Base-by-base conservation (phyloP, 495 filamentous ascomycete species). In the Neurospora sp. region DNA sequence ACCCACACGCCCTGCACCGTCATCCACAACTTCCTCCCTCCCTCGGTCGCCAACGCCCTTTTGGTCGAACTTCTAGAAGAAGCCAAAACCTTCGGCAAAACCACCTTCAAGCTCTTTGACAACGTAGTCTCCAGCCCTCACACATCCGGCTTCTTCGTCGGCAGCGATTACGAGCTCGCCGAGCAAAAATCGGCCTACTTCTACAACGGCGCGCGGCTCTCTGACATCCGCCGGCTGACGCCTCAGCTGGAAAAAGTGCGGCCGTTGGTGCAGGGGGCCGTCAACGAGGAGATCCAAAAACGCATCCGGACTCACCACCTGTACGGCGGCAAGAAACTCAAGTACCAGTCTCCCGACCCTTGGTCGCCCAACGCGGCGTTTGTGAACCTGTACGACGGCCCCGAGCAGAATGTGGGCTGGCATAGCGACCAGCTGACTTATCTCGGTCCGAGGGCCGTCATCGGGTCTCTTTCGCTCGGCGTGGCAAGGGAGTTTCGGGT, bases 401-500 rank as follows among this genome's bases (percentile, higher is more conserved):
- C 89, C 0, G 80, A 86, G 1, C 89, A 99, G 82, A 91, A 85
- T 69, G 94, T 98, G 0, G 95, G 96, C 22, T 99, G 91, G 81
- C 96, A 99, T 77, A 88, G 91, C 14, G 96, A 99, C 75, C 92
- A 97, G 73, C 83, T 97, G 11, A 98, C 96, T 3, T 99, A 98
- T 81, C 86, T 98, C 5, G 96, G 96, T 0, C 96, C 96, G 1
- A 88, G 90, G 69, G 87, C 96, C 18, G 84, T 96, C 5, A 99
- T 99, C 71, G 96, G 94, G 6, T 96, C 93, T 53, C 81, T 99
- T 3, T 96, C 92, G 73, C 85, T 99, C 4, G 96, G 96, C 7
- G 96, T 97, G 4, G 88, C 92, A 35, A 84, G 96, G 35, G 94
- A 98, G 83, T 98, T 99, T 78, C 91, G 96, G 27, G 89, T 99